These are phyloP conservation scores for Pythium aphanidermatum DNA, from an alignment of 352 stramenopile species.

Conservation along the genomic window DNA sequence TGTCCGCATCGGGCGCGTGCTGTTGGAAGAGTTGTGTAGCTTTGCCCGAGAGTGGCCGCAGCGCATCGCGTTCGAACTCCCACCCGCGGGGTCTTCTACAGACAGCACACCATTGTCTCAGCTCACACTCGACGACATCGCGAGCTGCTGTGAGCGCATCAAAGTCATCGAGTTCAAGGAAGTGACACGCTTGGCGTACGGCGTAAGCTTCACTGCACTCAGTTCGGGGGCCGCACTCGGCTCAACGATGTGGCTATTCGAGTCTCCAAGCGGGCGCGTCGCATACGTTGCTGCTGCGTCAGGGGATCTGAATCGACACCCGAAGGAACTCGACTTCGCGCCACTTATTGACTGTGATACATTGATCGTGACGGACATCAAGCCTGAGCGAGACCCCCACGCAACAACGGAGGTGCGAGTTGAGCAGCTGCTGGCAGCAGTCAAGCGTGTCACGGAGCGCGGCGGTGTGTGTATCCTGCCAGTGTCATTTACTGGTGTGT, in stretches of 20 bases:
- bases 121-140: conserved; percentile 43
- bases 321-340: conserved; percentile 73
- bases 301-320: conserved; percentile 79
- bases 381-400: conserved; percentile 64
- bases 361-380: conserved; percentile 72
- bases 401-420: conserved; percentile 65
- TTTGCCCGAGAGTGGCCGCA: not conserved
- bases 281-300: conserved; percentile 73
- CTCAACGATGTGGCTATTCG: conserved; percentile 62
- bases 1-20: conserved; percentile 54
- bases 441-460: conserved; percentile 57
- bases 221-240: conserved; percentile 75
- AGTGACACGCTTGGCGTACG: conserved; percentile 49
- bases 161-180: conserved; percentile 59
- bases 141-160: conserved; percentile 35
- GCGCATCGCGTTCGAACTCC: conserved; percentile 5
- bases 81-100: not conserved
- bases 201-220: conserved; percentile 59
- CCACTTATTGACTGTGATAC: conserved; percentile 74
- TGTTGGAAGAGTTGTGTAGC: conserved; percentile 58
- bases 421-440: conserved; percentile 50
- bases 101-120: conserved; percentile 3
- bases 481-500: conserved; percentile 43
- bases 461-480: conserved; percentile 67
- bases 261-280: conserved; percentile 58